These are phyloP conservation scores for Paraphaeosphaeria minitans DNA, from an alignment of 2,329 filamentous ascomycete genomes.

Conservation along the genomic window DNA sequence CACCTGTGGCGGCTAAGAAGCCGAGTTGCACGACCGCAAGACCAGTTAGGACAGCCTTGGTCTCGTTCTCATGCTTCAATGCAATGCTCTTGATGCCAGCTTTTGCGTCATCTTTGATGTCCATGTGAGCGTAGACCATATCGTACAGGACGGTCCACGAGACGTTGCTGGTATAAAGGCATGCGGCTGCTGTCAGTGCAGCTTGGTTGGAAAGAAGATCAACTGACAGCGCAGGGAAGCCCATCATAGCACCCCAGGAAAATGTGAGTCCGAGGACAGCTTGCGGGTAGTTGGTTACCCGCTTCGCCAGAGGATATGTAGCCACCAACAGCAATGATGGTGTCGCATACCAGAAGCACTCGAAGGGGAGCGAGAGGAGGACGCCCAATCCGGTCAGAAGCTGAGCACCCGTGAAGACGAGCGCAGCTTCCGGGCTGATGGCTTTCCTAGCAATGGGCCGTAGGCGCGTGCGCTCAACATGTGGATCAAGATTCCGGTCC, in stretches of 20 bases:
- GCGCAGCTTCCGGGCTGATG: conserved; percentile 71
- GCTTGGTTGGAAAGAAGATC: conserved; percentile 69
- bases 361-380: conserved; percentile 73
- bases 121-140: conserved; percentile 94
- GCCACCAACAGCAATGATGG: conserved; percentile 76
- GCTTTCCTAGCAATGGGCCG: conserved; percentile 83
- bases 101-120: conserved; percentile 82
- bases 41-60: conserved; percentile 74
- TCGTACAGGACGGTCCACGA: conserved; percentile 90
- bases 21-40: conserved; percentile 72
- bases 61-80: conserved; percentile 75
- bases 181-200: conserved; percentile 68
- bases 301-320: conserved; percentile 81
- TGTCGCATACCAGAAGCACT: conserved; percentile 77
- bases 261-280: conserved; percentile 83
- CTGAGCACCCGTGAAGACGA: conserved; percentile 76
- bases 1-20: conserved; percentile 71
- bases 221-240: conserved; percentile 80
- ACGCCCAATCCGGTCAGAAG: conserved; percentile 74
- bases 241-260: conserved; percentile 88
- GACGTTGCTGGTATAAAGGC: conserved; percentile 77
- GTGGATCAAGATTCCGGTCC: conserved; percentile 84
- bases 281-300: conserved; percentile 87
- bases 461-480: conserved; percentile 75
- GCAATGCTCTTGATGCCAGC: conserved; percentile 90